Evolutionary conservation across 1,284 basidiomycete species (phyloP).

Genomic region (Marasmius sp.): DNA sequence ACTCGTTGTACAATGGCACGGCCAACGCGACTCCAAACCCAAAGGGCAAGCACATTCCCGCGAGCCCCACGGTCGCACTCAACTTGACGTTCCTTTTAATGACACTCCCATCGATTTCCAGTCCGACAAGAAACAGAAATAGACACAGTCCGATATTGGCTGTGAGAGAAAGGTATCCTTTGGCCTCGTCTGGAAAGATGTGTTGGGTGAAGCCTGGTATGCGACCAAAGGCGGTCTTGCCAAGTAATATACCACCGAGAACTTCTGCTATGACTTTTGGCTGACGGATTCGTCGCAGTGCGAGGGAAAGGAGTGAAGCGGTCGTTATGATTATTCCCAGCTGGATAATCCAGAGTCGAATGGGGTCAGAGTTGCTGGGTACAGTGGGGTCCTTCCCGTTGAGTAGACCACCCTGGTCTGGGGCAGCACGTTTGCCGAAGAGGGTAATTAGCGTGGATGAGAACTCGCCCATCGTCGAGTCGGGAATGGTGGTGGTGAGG

Average conservation of each 20-base stretch:
- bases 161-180: slow-evolving; percentile 81
- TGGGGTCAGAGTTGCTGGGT: slow-evolving; percentile 68
- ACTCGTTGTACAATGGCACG: slow-evolving; percentile 77
- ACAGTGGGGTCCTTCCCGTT: slow-evolving; percentile 70
- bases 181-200: slow-evolving; percentile 76
- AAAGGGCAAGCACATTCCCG: slow-evolving; percentile 79
- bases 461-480: slow-evolving; percentile 28
- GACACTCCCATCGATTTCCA: slow-evolving; percentile 54
- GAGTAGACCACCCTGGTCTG: slow-evolving; percentile 66
- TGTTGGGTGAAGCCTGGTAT: slow-evolving; percentile 80
- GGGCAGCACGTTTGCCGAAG: slow-evolving; percentile 35
- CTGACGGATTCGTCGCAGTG: slow-evolving; percentile 73
- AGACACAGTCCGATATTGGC: slow-evolving; percentile 92
- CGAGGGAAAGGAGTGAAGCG: slow-evolving; percentile 74
- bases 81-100: slow-evolving; percentile 53
- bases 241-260: slow-evolving; percentile 87
- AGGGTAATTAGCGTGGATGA: slow-evolving; percentile 36
- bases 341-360: slow-evolving; percentile 91
- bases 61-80: slow-evolving; percentile 50
- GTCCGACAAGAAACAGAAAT: slow-evolving; percentile 90
- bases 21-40: slow-evolving; percentile 84
- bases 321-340: slow-evolving; percentile 82
- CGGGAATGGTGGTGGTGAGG: background rate
- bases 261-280: slow-evolving; percentile 85
- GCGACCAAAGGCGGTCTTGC: slow-evolving; percentile 72